A percentile compares a stretch with the other conserved stretches of the same genome.
These are phyloP conservation scores for Hyphopichia pseudoburtonii DNA, from an alignment of 1,139 yeast species.

Conservation along the genomic window DNA sequence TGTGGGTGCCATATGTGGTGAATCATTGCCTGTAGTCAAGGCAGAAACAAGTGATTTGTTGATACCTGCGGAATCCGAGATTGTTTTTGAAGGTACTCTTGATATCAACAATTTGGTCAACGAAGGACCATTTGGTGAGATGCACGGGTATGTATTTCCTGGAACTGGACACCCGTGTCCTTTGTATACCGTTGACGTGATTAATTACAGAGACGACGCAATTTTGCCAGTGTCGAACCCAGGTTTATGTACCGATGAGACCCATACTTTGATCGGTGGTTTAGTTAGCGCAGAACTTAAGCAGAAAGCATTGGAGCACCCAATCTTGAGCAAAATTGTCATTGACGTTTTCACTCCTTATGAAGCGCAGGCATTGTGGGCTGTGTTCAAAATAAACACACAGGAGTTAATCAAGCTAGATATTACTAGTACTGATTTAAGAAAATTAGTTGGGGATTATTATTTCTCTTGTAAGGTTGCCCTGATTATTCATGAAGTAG, in stretches of 20 bases:
- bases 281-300: constrained; percentile 12
- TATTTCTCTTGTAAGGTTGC: constrained; percentile 11
- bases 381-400: constrained; percentile 13
- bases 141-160: constrained; percentile 19
- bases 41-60: constrained; percentile 14
- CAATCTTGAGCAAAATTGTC: constrained; percentile 8
- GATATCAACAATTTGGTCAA: constrained; percentile 9
- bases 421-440: constrained; percentile 12
- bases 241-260: constrained; percentile 17
- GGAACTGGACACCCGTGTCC: constrained; percentile 16
- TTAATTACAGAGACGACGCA: constrained; percentile 16
- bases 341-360: constrained; percentile 17
- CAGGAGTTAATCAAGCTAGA: constrained; percentile 12
- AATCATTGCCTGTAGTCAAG: constrained; percentile 15
- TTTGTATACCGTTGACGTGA: constrained; percentile 14
- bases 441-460: constrained; percentile 13
- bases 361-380: constrained; percentile 17
- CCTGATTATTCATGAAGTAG: constrained; percentile 13
- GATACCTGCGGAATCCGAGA: constrained; percentile 18
- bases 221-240: constrained; percentile 19
- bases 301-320: constrained; percentile 6
- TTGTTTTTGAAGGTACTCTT: constrained; percentile 18
- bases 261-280: constrained; percentile 20
- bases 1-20: constrained; percentile 17
- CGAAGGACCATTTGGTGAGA: constrained; percentile 21